Percentiles rank a stretch among this genome's conserved stretches.
Conservation (phyloP, 176 grass and related monocot species). For the Eleusine coracana region DNA sequence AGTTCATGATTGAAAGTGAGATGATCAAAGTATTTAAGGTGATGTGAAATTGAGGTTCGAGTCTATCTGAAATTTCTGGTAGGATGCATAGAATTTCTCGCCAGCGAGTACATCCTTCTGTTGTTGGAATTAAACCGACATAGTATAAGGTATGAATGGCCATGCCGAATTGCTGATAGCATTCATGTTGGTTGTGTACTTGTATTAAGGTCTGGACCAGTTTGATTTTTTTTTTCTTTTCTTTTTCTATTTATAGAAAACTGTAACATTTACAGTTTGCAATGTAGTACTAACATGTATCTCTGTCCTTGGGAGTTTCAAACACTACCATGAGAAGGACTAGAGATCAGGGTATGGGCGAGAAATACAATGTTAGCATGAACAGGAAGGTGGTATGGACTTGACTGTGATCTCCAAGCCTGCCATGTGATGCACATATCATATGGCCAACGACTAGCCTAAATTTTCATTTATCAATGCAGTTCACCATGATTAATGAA, state of each 20-base stretch:
- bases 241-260: neutral
- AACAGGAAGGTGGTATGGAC: neutral
- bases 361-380: slow-evolving; percentile 32
- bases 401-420: neutral
- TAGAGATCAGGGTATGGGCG: neutral
- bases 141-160: neutral
- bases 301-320: neutral
- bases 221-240: neutral
- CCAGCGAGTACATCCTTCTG: neutral
- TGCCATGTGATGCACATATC: neutral
- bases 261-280: neutral
- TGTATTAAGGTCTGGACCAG: neutral
- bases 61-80: neutral
- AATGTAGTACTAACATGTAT: neutral
- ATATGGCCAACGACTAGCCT: neutral
- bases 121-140: slow-evolving; percentile 7
- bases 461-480: neutral
- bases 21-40: slow-evolving; percentile 11
- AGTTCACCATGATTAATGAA: neutral
- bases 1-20: slow-evolving; percentile 2
- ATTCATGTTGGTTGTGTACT: neutral
- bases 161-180: neutral
- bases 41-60: neutral
- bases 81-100: slow-evolving; percentile 18
- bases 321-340: neutral